phyloP scores from a whole-genome alignment of 1,139 yeast genomes.

The Kluyveromyces sp. region DNA sequence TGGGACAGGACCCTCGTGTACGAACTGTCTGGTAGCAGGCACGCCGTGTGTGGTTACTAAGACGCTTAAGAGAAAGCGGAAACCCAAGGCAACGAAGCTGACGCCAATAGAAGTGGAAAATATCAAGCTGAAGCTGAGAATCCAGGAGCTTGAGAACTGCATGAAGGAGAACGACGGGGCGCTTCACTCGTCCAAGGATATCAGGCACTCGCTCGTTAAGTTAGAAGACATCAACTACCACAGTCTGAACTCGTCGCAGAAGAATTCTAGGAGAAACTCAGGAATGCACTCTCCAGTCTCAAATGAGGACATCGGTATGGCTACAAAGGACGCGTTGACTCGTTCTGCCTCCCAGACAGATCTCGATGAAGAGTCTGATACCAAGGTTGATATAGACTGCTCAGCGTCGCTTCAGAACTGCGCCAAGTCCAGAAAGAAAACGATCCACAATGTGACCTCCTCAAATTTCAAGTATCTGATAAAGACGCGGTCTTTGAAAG shows the following conservation, averaged over 20 bases:
- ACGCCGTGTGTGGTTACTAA: constrained; percentile 10
- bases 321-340: background rate
- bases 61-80: constrained; percentile 13
- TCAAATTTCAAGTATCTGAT: constrained; percentile 6
- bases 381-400: constrained; percentile 1
- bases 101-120: constrained; percentile 10
- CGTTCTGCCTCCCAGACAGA: background rate
- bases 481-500: constrained; percentile 5
- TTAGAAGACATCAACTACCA: constrained; percentile 3
- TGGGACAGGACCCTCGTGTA: constrained; percentile 12
- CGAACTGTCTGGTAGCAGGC: constrained; percentile 13
- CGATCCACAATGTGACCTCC: constrained; percentile 2
- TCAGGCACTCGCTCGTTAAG: constrained; percentile 1
- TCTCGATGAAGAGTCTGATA: background rate
- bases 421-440: background rate
- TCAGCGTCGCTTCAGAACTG: background rate
- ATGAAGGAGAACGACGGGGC: background rate
- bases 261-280: constrained; percentile 4
- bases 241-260: constrained; percentile 4
- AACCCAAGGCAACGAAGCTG: constrained; percentile 12
- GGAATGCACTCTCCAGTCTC: constrained; percentile 6
- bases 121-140: constrained; percentile 7
- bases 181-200: background rate
- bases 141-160: constrained; percentile 8
- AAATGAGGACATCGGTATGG: constrained; percentile 1